These are phyloP conservation scores for Hanseniaspora gamundiae DNA, from an alignment of 1,139 yeast species.

Conservation along the genomic window DNA sequence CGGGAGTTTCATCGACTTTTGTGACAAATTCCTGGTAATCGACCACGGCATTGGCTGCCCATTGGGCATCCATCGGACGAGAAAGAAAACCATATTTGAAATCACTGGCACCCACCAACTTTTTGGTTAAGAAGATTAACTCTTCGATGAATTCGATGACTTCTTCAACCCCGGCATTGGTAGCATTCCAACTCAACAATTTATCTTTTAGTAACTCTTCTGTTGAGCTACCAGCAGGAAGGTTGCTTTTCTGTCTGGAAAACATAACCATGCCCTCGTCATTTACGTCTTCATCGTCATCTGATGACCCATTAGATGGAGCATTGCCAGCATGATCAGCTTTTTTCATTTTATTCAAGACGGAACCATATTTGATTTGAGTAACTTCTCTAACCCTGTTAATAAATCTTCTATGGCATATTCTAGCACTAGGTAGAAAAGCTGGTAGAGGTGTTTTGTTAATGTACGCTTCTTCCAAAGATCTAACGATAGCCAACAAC, in stretches of 20 bases:
- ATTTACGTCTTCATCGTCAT: constrained; percentile 9
- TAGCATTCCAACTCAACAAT: constrained; percentile 40
- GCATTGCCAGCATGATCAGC: constrained; percentile 7
- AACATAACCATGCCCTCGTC: constrained; percentile 9
- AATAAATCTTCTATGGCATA: constrained; percentile 34
- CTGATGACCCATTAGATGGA: constrained; percentile 7
- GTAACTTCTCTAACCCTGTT: constrained; percentile 30
- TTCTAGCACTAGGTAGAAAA: constrained; percentile 36
- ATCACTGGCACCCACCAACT: constrained; percentile 35
- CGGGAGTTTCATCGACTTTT: not conserved
- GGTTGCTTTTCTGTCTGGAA: not conserved
- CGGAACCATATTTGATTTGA: constrained; percentile 14
- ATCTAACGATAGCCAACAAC: constrained; percentile 26
- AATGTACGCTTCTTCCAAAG: constrained; percentile 31
- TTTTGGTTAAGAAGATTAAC: constrained; percentile 29
- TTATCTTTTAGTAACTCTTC: constrained; percentile 26
- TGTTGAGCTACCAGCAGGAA: not conserved
- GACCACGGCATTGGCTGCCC: constrained; percentile 29
- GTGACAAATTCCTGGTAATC: constrained; percentile 21
- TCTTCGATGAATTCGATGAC: constrained; percentile 38
- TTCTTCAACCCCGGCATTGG: constrained; percentile 37
- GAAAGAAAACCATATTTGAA: constrained; percentile 39
- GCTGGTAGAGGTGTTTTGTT: constrained; percentile 38
- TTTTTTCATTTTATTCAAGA: constrained; percentile 1
- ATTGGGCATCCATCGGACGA: constrained; percentile 33